phyloP scores from a whole-genome alignment of 2,329 filamentous ascomycete genomes.

The Alternaria sp. region DNA sequence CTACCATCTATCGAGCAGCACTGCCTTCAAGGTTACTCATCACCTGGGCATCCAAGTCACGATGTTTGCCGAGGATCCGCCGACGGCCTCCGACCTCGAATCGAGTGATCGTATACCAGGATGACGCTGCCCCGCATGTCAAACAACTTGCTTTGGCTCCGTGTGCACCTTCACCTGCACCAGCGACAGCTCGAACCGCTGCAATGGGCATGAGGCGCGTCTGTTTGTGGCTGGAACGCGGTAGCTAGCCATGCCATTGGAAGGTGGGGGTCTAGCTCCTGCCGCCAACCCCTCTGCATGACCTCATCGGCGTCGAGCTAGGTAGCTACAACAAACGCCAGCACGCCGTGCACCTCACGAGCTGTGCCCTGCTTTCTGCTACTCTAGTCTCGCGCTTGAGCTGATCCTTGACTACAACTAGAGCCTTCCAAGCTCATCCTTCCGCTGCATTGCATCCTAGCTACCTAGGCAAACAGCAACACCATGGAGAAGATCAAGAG shows the following conservation, averaged over 20 bases:
- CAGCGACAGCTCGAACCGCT: conserved; percentile 7
- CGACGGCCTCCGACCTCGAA: neutral
- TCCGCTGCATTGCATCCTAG: conserved; percentile 9
- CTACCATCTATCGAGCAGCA: too few relatives aligned
- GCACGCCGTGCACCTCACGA: conserved; percentile 21
- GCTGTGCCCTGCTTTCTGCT: conserved; percentile 32
- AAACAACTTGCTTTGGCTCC: conserved; percentile 3
- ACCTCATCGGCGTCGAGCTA: conserved; percentile 21
- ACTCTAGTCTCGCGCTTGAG: conserved; percentile 9
- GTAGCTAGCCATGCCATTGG: conserved; percentile 21
- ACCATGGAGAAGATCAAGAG: conserved; percentile 55
- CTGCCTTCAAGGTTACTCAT: neutral
- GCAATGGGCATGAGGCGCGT: conserved; percentile 17
- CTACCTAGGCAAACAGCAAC: conserved; percentile 1
- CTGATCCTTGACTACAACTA: conserved; percentile 12
- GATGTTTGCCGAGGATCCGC: neutral
- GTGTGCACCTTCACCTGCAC: neutral
- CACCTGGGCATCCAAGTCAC: neutral
- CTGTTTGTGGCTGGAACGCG: conserved; percentile 16
- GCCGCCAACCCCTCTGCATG: conserved; percentile 19
- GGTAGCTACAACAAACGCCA: conserved; percentile 21
- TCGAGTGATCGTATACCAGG: conserved; percentile 7
- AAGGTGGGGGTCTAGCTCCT: conserved; percentile 20
- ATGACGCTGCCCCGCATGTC: conserved; percentile 16
- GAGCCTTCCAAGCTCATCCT: conserved; percentile 5